phyloP scores from a whole-genome alignment of 495 filamentous ascomycete genomes.

The Annulohypoxylon moriforme region DNA sequence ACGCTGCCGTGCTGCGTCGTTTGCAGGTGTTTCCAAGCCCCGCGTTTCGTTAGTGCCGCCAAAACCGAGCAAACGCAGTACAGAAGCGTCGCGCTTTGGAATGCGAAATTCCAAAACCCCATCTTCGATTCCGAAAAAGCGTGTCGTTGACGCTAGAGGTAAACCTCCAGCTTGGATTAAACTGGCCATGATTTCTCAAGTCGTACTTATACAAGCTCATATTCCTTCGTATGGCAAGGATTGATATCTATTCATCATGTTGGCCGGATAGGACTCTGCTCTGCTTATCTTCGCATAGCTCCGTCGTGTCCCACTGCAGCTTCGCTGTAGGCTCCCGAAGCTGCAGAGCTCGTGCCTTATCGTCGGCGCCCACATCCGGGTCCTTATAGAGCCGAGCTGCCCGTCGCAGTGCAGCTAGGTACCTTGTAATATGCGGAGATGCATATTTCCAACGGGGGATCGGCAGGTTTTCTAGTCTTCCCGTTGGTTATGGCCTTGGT shows the following conservation, averaged over 20 bases:
- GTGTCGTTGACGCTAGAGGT: not conserved
- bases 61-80: constrained; percentile 7
- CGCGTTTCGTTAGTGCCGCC: constrained; percentile 29
- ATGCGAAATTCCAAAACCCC: not conserved
- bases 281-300: constrained; percentile 28
- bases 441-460: constrained; percentile 8
- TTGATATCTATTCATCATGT: not conserved
- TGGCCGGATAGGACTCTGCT: not conserved
- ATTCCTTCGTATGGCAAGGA: not conserved
- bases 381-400: constrained; percentile 7
- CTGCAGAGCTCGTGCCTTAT: constrained; percentile 20
- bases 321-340: constrained; percentile 6
- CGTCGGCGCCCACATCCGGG: not conserved
- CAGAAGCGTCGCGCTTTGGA: not conserved
- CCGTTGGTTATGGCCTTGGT: constrained; percentile 3
- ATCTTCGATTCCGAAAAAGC: constrained; percentile 14
- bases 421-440: not conserved
- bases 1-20: constrained; percentile 34
- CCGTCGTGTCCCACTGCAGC: not conserved
- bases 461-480: constrained; percentile 15
- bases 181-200: not conserved
- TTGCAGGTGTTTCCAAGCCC: constrained; percentile 23
- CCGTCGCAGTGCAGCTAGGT: constrained; percentile 19
- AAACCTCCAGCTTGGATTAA: not conserved
- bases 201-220: constrained; percentile 1